Percentiles rank a stretch among this genome's conserved stretches.
These are phyloP conservation scores for Trifolium repens DNA, from an alignment of 306 rosid species.

Conservation along the genomic window DNA sequence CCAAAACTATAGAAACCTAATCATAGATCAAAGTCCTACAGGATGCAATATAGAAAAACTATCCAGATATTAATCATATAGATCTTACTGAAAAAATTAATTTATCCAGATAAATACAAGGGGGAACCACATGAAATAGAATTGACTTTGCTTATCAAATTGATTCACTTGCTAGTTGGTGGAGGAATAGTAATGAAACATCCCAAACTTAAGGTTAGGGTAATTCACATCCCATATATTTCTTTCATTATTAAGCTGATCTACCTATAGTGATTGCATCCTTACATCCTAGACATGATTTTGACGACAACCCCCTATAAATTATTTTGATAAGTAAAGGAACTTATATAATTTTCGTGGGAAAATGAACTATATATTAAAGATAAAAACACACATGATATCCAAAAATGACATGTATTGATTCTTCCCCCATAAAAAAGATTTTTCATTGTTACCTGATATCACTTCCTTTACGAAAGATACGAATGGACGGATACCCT, in stretches of 20 bases:
- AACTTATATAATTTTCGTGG: background rate
- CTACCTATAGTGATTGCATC: conserved; percentile 24
- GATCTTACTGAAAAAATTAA: conserved; percentile 12
- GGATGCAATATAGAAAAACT: conserved; percentile 16
- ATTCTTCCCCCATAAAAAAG: conserved; percentile 13
- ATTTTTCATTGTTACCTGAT: conserved; percentile 61
- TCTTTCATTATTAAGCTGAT: conserved; percentile 20
- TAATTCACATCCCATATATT: conserved; percentile 23
- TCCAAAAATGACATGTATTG: background rate
- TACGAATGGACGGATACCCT: conserved; percentile 98
- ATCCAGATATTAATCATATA: conserved; percentile 22
- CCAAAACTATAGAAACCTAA: conserved; percentile 29
- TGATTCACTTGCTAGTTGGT: conserved; percentile 14
- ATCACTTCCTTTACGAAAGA: conserved; percentile 96
- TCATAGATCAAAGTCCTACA: conserved; percentile 18
- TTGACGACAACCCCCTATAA: conserved; percentile 16
- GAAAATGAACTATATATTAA: conserved; percentile 24
- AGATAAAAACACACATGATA: conserved; percentile 8
- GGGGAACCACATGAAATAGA: conserved; percentile 29
- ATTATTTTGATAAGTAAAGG: background rate
- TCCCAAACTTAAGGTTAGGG: conserved; percentile 21
- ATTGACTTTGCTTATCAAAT: conserved; percentile 27
- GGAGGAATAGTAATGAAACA: conserved; percentile 23
- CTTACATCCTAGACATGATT: conserved; percentile 7
- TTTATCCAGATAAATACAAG: background rate